A percentile compares a stretch with the other conserved stretches of the same genome.
These are phyloP conservation scores for Sodiomyces alkalinus DNA, from an alignment of 2,329 filamentous ascomycete genomes.

Conservation along the genomic window DNA sequence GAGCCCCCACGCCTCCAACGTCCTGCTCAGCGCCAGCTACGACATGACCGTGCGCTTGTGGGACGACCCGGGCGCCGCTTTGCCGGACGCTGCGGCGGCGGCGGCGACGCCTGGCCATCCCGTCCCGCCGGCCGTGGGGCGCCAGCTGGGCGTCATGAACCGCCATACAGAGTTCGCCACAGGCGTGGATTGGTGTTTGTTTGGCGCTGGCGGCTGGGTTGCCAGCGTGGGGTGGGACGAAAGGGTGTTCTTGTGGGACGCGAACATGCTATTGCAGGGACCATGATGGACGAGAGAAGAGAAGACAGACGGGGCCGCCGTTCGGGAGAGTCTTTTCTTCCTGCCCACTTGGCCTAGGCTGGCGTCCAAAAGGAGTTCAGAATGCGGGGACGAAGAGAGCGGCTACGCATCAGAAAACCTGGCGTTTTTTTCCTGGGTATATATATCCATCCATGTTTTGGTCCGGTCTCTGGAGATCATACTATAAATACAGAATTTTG, in stretches of 20 bases:
- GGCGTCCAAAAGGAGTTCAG: too few species aligned
- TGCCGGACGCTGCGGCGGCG: constrained; percentile 16
- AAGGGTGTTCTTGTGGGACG: constrained; percentile 82
- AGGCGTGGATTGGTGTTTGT: constrained; percentile 95
- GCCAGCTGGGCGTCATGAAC: constrained; percentile 76
- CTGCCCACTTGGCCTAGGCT: too few species aligned
- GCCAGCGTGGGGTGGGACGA: constrained; percentile 94
- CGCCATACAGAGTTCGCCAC: constrained; percentile 91
- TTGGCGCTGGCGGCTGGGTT: constrained; percentile 90
- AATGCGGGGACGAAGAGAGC: too few species aligned
- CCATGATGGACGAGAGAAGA: too few species aligned
- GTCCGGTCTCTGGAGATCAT: too few species aligned
- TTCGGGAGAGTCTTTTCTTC: too few species aligned
- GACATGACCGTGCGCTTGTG: constrained; percentile 96
- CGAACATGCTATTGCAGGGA: constrained; percentile 37
- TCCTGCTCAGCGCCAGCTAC: constrained; percentile 80
- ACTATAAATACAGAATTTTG: too few species aligned
- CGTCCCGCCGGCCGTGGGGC: constrained; percentile 42
- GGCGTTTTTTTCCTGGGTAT: too few species aligned
- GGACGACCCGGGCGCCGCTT: constrained; percentile 52
- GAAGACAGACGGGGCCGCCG: too few species aligned
- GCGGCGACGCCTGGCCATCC: too few species aligned
- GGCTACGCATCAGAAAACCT: too few species aligned
- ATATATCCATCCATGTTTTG: too few species aligned
- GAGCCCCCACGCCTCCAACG: constrained; percentile 85